Conservation (phyloP, 2,329 filamentous ascomycete species). For the Fusarium incarnatum region DNA sequence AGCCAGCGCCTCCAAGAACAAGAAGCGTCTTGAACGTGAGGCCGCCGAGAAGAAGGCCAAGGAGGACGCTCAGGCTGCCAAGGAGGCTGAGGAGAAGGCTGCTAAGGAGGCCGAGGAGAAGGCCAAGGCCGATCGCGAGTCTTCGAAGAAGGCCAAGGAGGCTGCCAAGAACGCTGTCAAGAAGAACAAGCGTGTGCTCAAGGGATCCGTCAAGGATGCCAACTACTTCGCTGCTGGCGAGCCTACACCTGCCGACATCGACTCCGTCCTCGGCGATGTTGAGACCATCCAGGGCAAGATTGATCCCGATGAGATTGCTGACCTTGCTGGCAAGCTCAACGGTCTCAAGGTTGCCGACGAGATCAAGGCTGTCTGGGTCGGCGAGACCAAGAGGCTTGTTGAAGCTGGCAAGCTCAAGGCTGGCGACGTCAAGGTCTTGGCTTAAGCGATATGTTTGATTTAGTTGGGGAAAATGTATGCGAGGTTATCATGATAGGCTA, state of each 20-base stretch:
- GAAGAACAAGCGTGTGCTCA: slow-evolving; percentile 99
- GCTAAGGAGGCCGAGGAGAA: slow-evolving; percentile 87
- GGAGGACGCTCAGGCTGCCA: slow-evolving; percentile 86
- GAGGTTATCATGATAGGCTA: slow-evolving; percentile 34
- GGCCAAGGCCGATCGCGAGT: slow-evolving; percentile 85
- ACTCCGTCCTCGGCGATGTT: slow-evolving; percentile 84
- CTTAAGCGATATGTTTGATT: slow-evolving; percentile 42
- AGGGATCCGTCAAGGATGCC: slow-evolving; percentile 93
- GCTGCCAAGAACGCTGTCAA: slow-evolving; percentile 98
- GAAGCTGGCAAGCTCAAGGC: slow-evolving; percentile 87
- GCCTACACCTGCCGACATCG: slow-evolving; percentile 79
- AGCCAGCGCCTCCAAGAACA: slow-evolving; percentile 94
- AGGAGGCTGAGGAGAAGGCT: slow-evolving; percentile 83
- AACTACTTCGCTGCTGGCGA: slow-evolving; percentile 93
- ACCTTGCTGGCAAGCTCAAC: slow-evolving; percentile 82
- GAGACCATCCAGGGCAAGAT: slow-evolving; percentile 90
- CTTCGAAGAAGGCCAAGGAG: slow-evolving; percentile 96
- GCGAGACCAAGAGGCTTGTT: slow-evolving; percentile 82
- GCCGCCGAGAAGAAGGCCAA: slow-evolving; percentile 87
- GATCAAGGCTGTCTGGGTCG: slow-evolving; percentile 86
- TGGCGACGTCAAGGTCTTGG: slow-evolving; percentile 78
- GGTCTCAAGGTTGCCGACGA: slow-evolving; percentile 81
- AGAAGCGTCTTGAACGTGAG: slow-evolving; percentile 90
- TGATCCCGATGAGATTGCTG: slow-evolving; percentile 89
- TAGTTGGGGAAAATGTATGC: slow-evolving; percentile 2